phyloP scores from a whole-genome alignment of 176 grass and related monocot species.

The Dendrocalamus sinicus region DNA sequence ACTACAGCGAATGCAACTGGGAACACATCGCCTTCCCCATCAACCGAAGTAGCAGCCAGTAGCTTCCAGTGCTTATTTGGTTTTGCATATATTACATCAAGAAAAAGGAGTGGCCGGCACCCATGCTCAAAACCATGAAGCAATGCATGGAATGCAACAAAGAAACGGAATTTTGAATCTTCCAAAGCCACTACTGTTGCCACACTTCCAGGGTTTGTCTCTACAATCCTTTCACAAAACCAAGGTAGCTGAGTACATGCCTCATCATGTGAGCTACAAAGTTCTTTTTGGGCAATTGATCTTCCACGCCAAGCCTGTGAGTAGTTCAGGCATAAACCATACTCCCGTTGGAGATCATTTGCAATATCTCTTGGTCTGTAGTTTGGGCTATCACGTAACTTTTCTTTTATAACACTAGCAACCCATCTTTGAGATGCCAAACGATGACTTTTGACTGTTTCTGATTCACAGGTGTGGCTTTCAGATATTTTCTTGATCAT shows the following conservation, averaged over 20 bases:
- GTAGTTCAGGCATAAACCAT: constrained; percentile 85
- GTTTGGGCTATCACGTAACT: constrained; percentile 79
- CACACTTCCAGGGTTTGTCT: constrained; percentile 90
- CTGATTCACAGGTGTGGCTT: constrained; percentile 82
- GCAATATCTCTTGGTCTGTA: constrained; percentile 94
- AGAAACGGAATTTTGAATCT: constrained; percentile 83
- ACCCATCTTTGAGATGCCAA: constrained; percentile 90
- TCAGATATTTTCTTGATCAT: constrained; percentile 96
- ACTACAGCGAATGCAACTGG: constrained; percentile 91
- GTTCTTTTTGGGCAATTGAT: constrained; percentile 90
- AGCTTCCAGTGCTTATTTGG: constrained; percentile 81
- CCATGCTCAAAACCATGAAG: constrained; percentile 94
- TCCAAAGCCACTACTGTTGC: constrained; percentile 71
- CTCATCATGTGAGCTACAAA: constrained; percentile 79
- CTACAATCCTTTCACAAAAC: constrained; percentile 83
- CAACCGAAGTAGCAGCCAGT: constrained; percentile 77
- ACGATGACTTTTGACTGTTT: constrained; percentile 76
- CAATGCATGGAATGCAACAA: constrained; percentile 83
- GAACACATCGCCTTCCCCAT: constrained; percentile 75
- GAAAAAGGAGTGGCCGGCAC: constrained; percentile 85
- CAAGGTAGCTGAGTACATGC: constrained; percentile 83
- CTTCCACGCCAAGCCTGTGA: constrained; percentile 96
- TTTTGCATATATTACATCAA: constrained; percentile 79
- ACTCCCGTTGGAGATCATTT: constrained; percentile 82
- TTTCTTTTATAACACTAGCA: constrained; percentile 98